Percentiles rank a stretch among this genome's conserved stretches.
These are phyloP conservation scores for Cladorrhinum samala DNA, from an alignment of 495 filamentous ascomycete species.

Conservation along the genomic window DNA sequence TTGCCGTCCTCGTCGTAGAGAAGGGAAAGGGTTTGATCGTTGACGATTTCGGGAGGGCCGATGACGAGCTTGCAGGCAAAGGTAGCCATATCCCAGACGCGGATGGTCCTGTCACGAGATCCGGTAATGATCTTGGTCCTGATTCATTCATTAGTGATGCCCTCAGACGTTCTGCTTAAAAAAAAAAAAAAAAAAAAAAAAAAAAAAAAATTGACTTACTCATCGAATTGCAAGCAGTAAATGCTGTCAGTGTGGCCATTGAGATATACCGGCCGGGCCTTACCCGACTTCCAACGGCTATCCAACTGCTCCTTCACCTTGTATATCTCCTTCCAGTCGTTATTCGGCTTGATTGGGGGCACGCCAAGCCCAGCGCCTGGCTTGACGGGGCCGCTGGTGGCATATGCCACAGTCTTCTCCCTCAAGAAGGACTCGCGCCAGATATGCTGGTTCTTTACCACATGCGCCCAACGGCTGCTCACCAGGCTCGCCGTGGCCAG, in stretches of 20 bases:
- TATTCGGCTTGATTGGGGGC: slow-evolving; percentile 39
- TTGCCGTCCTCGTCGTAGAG: slow-evolving; percentile 39
- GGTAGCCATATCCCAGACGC: slow-evolving; percentile 88
- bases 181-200: no score
- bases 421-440: slow-evolving; percentile 74
- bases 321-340: slow-evolving; percentile 85
- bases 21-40: slow-evolving; percentile 27
- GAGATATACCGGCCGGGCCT: slow-evolving; percentile 75
- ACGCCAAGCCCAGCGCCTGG: slow-evolving; percentile 45
- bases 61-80: slow-evolving; percentile 78
- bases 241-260: slow-evolving; percentile 92
- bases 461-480: slow-evolving; percentile 55
- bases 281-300: slow-evolving; percentile 68
- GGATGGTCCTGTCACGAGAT: slow-evolving; percentile 88
- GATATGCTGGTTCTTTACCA: slow-evolving; percentile 58
- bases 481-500: slow-evolving; percentile 58
- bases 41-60: slow-evolving; percentile 48
- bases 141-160: slow-evolving; percentile 20
- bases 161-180: neutral
- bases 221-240: slow-evolving; percentile 96
- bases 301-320: slow-evolving; percentile 67
- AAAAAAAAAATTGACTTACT: no score
- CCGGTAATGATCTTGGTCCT: slow-evolving; percentile 94
- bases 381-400: slow-evolving; percentile 39
- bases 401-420: slow-evolving; percentile 52